Evolutionary conservation across 1,284 basidiomycete species (phyloP).

Genomic region (Trametes versicolor): DNA sequence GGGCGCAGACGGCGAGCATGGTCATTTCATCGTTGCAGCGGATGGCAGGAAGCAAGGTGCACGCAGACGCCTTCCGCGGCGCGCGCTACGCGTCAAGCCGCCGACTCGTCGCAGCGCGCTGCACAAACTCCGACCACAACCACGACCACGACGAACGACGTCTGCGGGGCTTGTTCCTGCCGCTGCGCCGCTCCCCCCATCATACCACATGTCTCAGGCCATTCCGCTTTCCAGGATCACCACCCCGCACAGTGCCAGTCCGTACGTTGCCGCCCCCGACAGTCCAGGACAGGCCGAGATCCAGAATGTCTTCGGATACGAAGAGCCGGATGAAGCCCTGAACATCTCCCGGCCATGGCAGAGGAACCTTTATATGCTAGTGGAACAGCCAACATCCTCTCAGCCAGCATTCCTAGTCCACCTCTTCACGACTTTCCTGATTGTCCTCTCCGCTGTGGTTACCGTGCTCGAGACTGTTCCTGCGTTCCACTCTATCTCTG

Average conservation of each 20-base stretch:
- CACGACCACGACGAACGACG: conserved; percentile 12
- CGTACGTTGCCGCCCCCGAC: conserved; percentile 21
- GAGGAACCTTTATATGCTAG: conserved; percentile 63
- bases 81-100: background rate
- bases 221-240: conserved; percentile 33
- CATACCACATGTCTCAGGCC: conserved; percentile 29
- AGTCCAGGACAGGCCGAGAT: conserved; percentile 30
- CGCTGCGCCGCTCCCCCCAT: conserved; percentile 2
- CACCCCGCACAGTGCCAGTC: conserved; percentile 18
- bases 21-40: background rate
- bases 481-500: conserved; percentile 76
- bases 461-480: conserved; percentile 90
- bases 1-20: background rate
- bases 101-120: background rate
- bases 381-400: conserved; percentile 77
- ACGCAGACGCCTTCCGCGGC: background rate
- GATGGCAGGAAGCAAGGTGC: background rate
- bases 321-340: conserved; percentile 35
- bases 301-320: conserved; percentile 35
- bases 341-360: conserved; percentile 65
- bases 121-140: conserved; percentile 1
- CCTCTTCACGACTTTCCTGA: conserved; percentile 68
- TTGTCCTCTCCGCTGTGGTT: conserved; percentile 77
- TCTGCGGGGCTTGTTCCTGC: conserved; percentile 14
- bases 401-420: conserved; percentile 72